Conservation (phyloP, 805 yeast species). For the Wickerhamiella nectarea region DNA sequence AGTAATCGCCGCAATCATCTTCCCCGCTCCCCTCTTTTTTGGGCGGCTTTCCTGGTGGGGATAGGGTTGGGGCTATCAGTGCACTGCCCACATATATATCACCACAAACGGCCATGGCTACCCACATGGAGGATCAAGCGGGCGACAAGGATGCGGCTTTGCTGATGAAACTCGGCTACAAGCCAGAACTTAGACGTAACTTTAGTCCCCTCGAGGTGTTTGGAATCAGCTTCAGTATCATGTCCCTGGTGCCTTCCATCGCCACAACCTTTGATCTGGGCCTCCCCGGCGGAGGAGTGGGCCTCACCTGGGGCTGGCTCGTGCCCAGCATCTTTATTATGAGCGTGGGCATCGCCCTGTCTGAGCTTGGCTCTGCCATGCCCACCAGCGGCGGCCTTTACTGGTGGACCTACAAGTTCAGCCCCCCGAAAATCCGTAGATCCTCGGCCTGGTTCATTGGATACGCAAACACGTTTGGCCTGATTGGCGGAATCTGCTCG, state of each 20-base stretch:
- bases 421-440: conserved; percentile 40
- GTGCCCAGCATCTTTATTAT: conserved; percentile 42
- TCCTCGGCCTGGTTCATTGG: conserved; percentile 53
- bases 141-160: conserved; percentile 22
- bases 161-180: conserved; percentile 47
- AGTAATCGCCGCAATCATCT: too few relatives aligned
- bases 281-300: conserved; percentile 48
- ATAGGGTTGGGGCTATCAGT: too few relatives aligned
- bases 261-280: conserved; percentile 43
- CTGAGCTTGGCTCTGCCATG: conserved; percentile 52
- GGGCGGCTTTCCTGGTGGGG: too few relatives aligned
- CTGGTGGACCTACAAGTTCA: conserved; percentile 53
- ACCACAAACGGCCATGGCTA: too few relatives aligned
- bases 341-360: conserved; percentile 46
- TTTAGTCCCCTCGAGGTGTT: conserved; percentile 52
- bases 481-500: conserved; percentile 52
- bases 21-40: too few relatives aligned
- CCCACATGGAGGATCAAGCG: background rate
- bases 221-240: conserved; percentile 58
- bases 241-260: conserved; percentile 53
- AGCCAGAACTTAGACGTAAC: conserved; percentile 48
- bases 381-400: conserved; percentile 70
- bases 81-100: too few relatives aligned
- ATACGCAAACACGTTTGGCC: conserved; percentile 51
- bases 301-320: conserved; percentile 65